Percentiles rank a stretch among this genome's conserved stretches.
phyloP scores from a whole-genome alignment of 78 protist species.

The Anaeramoeba flamelloides region DNA sequence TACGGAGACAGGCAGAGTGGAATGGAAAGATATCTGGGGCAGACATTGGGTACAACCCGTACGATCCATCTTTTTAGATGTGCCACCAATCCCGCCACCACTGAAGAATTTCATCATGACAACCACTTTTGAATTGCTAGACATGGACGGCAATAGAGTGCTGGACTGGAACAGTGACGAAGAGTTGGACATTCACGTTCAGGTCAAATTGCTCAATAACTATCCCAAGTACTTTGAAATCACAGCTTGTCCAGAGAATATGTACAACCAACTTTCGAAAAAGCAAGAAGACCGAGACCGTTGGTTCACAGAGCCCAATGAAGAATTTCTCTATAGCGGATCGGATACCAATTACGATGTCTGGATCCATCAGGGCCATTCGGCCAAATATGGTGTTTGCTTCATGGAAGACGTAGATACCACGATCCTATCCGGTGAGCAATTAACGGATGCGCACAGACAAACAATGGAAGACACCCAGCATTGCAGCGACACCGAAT shows the following conservation, averaged over 20 bases:
- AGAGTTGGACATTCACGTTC: background rate
- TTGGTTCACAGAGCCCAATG: background rate
- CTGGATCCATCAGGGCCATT: background rate
- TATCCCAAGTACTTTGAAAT: slow-evolving; percentile 11
- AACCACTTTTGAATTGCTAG: slow-evolving; percentile 3
- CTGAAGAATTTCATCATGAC: slow-evolving; percentile 10
- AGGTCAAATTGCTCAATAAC: background rate
- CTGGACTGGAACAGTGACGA: slow-evolving; percentile 3
- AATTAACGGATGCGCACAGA: background rate
- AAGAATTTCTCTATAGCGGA: background rate
- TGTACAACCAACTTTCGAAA: background rate
- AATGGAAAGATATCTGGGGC: slow-evolving; percentile 8
- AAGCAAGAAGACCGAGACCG: background rate
- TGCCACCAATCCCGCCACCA: slow-evolving; percentile 14
- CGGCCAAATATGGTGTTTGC: background rate
- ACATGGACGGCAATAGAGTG: background rate
- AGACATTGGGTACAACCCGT: slow-evolving; percentile 1
- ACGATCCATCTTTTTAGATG: background rate
- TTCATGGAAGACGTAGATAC: background rate
- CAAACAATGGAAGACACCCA: background rate
- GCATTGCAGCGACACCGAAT: background rate
- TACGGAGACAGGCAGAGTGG: slow-evolving; percentile 1
- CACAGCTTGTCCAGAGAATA: background rate
- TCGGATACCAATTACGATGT: background rate
- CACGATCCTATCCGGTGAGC: background rate